Percentiles rank a stretch among this genome's conserved stretches.
phyloP scores from a whole-genome alignment of 257 asterid species.

The Petrea volubilis region DNA sequence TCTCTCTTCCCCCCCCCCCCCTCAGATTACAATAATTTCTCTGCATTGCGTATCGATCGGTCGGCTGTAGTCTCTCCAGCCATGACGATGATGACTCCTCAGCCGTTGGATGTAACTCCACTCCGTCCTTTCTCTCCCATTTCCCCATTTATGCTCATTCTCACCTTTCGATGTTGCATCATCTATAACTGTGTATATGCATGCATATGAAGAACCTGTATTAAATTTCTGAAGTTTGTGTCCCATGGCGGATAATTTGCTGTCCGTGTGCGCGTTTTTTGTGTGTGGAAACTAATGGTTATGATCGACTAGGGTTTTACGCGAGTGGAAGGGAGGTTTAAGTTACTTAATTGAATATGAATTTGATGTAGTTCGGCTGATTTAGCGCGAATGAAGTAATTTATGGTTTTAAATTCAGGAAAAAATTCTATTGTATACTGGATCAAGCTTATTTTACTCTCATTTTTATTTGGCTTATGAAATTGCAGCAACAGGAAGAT shows the following conservation, averaged over 20 bases:
- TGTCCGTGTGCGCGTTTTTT: slow-evolving; percentile 30
- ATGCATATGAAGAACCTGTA: slow-evolving; percentile 20
- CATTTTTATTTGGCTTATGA: slow-evolving; percentile 8
- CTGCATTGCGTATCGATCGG: slow-evolving; percentile 60
- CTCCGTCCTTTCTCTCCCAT: slow-evolving; percentile 18
- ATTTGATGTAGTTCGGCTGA: neutral
- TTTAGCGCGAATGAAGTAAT: slow-evolving; percentile 18
- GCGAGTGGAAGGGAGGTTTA: slow-evolving; percentile 35
- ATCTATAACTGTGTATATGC: slow-evolving; percentile 19
- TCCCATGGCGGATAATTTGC: neutral
- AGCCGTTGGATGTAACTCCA: slow-evolving; percentile 76
- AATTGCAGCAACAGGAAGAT: slow-evolving; percentile 69
- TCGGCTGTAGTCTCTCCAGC: slow-evolving; percentile 36
- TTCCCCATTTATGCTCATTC: slow-evolving; percentile 3
- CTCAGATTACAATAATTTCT: slow-evolving; percentile 24
- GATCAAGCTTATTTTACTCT: slow-evolving; percentile 45
- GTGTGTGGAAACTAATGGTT: slow-evolving; percentile 24
- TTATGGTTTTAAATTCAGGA: slow-evolving; percentile 21
- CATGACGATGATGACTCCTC: slow-evolving; percentile 92
- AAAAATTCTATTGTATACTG: slow-evolving; percentile 28
- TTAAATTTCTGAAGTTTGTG: slow-evolving; percentile 6
- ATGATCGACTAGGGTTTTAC: slow-evolving; percentile 74
- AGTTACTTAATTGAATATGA: slow-evolving; percentile 27
- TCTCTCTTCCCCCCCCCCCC: slow-evolving; percentile 18
- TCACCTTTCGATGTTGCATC: neutral